These are phyloP conservation scores for Coleophoma eucalyptorum DNA, from an alignment of 2,329 filamentous ascomycete genomes.

Conservation along the genomic window DNA sequence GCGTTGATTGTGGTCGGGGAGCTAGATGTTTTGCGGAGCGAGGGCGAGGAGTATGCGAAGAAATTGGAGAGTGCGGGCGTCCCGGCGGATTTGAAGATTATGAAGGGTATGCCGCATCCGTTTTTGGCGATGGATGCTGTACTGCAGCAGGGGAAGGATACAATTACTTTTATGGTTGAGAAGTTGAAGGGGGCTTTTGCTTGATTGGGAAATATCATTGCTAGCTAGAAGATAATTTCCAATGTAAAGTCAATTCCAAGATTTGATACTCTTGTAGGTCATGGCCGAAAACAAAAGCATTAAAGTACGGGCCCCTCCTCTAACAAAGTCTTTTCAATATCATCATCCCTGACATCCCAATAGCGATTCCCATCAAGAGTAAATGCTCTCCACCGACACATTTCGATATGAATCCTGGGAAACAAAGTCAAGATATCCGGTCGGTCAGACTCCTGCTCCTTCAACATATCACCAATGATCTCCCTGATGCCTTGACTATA, in stretches of 20 bases:
- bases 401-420: conserved; percentile 13
- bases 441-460: conserved; percentile 9
- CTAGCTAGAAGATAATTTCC: too few species aligned
- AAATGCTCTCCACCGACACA: conserved; percentile 17
- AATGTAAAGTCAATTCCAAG: too few species aligned
- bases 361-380: conserved; percentile 12
- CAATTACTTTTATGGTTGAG: conserved; percentile 37
- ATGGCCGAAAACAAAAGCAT: neutral
- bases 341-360: conserved; percentile 15
- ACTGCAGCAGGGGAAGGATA: conserved; percentile 44
- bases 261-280: neutral
- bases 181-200: conserved; percentile 17
- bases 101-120: conserved; percentile 53
- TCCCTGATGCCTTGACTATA: conserved; percentile 15
- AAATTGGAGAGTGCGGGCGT: conserved; percentile 44
- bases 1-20: conserved; percentile 51
- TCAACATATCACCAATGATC: conserved; percentile 20
- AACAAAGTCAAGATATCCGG: conserved; percentile 13
- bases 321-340: neutral
- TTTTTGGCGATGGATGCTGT: conserved; percentile 56
- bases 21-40: conserved; percentile 50
- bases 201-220: neutral
- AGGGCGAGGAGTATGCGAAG: conserved; percentile 47
- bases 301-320: neutral
- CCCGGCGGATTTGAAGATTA: conserved; percentile 41